Evolutionary conservation across 2,329 filamentous ascomycete species (phyloP), one percentile per base, ranked within the genome.

Genomic region (Aspergillus neoniger): DNA sequence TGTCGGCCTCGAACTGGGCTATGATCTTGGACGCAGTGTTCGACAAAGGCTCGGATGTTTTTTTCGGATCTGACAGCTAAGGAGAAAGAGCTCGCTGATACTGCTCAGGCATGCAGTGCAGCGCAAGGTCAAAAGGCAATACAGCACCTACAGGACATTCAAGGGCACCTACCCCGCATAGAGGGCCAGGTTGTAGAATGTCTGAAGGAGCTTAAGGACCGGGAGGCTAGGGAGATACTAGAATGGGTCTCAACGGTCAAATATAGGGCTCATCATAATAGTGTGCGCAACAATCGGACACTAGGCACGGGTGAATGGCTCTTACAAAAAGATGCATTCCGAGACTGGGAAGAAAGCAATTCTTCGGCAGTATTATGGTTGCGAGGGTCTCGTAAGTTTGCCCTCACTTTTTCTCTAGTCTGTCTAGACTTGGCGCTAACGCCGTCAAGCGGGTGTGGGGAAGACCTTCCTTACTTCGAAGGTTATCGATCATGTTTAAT

Each of bases 401-500:
- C 28, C 10, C 28, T 30, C 9, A n/a, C n/a, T n/a, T 10, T 30
- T 10, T 9, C 9, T 3, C 28, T 7, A 9, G 0, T 5, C 28
- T 0, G 19, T 19, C 1, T 10, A 3, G 39, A 17, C 14, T 17
- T 19, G 7, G 3, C 7, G 19, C 19, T 43, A 4, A 43, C 8
- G 17, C 9, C 5, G 39, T 1, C 12, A 36, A 43, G 39, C 69
- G 54, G 71, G 72, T 30, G 64, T 67, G 4, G 72, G 71, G 0
- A 74, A 74, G 53, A 73, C 69, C 3, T 67, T 59, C 25, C 63
- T 72, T 17, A 66, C 64, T 6, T 70, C 69, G 1, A 64, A 36
- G 5, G 67, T 71, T 1, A 65, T 74, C 21, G 72, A 74, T 53
- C 36, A 63, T n/a, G 47, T 74, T 3, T 57, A 62, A 4, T 15